Conservation (phyloP, 2,329 filamentous ascomycete species). For the Colletotrichum sidae region DNA sequence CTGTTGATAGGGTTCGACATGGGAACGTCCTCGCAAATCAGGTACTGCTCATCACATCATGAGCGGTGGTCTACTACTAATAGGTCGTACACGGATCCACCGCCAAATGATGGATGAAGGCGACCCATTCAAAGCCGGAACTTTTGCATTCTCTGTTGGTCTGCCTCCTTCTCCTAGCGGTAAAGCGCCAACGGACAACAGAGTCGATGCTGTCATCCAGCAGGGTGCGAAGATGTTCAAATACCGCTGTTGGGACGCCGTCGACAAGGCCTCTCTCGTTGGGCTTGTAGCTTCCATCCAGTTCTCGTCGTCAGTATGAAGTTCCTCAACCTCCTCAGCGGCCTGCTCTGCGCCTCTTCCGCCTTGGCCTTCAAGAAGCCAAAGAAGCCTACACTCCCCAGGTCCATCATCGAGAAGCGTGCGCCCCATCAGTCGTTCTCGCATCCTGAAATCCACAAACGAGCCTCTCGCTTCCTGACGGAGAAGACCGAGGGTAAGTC, state of each 20-base stretch:
- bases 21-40: no score
- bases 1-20: no score
- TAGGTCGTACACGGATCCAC: background rate
- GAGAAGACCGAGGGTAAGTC: slow-evolving; percentile 39
- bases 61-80: no score
- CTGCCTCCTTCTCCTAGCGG: slow-evolving; percentile 2
- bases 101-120: background rate
- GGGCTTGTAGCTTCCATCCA: background rate
- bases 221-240: slow-evolving; percentile 1
- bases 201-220: slow-evolving; percentile 2
- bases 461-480: slow-evolving; percentile 32
- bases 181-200: background rate
- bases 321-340: slow-evolving; percentile 7
- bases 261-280: background rate
- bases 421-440: background rate
- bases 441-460: slow-evolving; percentile 23
- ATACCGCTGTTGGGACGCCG: background rate
- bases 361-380: slow-evolving; percentile 7
- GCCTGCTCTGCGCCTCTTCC: slow-evolving; percentile 15
- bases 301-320: slow-evolving; percentile 6
- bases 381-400: background rate
- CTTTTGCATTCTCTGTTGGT: slow-evolving; percentile 2
- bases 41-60: no score
- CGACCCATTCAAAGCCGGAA: background rate
- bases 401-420: slow-evolving; percentile 4